Evolutionary conservation across 2,329 filamentous ascomycete species (phyloP), one percentile per base, ranked within the genome.

Genomic region (Phialophora verrucosa): DNA sequence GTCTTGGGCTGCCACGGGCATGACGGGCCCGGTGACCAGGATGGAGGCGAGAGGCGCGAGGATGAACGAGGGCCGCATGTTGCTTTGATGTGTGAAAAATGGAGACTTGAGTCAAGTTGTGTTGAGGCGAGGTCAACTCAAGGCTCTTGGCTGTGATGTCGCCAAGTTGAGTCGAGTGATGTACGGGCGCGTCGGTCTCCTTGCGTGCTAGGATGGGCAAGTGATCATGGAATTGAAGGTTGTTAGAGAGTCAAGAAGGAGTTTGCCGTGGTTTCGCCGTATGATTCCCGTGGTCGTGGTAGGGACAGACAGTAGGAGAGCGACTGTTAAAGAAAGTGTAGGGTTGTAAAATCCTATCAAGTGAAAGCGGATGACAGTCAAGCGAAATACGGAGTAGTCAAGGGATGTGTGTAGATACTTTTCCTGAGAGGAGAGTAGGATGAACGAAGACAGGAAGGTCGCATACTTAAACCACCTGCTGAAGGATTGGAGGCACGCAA

Each of bases 31-130:
- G 10, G 56, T 31, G 38, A 60, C 27, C 20, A 64, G 25, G 55
- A 60, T 44, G 10, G 58, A 25, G 44, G 67, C 25, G 53, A 70
- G 31, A n/a, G 54, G 42, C 10, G 65, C 47, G 20, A 68, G 65
- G 56, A 70, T 55, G 27, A 4, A 59, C 42, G 59, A 25, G 38
- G 54, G 31, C n/a, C 35, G 35, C 59, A 47, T 59, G n/a, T 17
- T 54, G 27, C 5, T 27, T 23, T 14, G 38, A 10, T n/a, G 47
- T n/a, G 47, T 31, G 7, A 10, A 10, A 31, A 31, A 10, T 31
- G 31, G 7, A 31, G 8, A 31, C 31, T 31, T 31, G 31, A 31
- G 31, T 10, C 10, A 10, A 31, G 31, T 31, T 31, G 31, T 31
- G 31, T 25, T 23, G 7, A 12, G 29, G 17, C 23, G 17, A 23